Evolutionary conservation across 2,329 filamentous ascomycete genomes (phyloP).

Genomic region (Dactylella cylindrospora): DNA sequence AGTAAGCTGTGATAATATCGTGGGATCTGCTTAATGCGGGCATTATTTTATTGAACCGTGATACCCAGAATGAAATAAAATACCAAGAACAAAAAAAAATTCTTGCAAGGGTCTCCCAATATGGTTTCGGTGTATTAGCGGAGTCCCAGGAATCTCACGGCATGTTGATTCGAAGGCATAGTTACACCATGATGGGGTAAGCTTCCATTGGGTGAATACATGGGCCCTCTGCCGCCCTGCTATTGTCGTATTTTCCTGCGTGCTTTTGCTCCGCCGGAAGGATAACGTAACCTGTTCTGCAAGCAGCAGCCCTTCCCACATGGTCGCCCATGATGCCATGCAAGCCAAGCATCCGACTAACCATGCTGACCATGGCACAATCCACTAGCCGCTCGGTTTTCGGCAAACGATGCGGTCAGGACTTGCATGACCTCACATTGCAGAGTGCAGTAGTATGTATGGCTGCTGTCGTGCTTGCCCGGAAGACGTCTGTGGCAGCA

Average conservation of each 20-base stretch:
- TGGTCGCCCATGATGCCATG: constrained; percentile 13
- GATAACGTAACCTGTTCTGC: constrained; percentile 25
- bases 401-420: constrained; percentile 37
- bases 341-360: constrained; percentile 18
- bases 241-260: too few species aligned
- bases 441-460: too few species aligned
- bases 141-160: too few species aligned
- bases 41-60: background rate
- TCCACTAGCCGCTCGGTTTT: too few species aligned
- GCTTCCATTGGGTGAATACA: background rate
- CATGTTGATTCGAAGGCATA: background rate
- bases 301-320: too few species aligned
- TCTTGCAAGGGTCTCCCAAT: background rate
- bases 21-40: too few species aligned
- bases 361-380: background rate
- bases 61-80: background rate
- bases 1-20: too few species aligned
- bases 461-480: too few species aligned
- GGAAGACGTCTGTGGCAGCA: constrained; percentile 9
- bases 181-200: background rate
- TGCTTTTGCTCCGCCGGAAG: constrained; percentile 20
- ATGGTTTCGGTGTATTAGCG: too few species aligned
- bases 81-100: background rate
- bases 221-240: too few species aligned
- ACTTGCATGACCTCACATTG: too few species aligned